Evolutionary conservation across 768 basidiomycete genomes (phyloP).

Genomic region (Termitomyces titanicus): DNA sequence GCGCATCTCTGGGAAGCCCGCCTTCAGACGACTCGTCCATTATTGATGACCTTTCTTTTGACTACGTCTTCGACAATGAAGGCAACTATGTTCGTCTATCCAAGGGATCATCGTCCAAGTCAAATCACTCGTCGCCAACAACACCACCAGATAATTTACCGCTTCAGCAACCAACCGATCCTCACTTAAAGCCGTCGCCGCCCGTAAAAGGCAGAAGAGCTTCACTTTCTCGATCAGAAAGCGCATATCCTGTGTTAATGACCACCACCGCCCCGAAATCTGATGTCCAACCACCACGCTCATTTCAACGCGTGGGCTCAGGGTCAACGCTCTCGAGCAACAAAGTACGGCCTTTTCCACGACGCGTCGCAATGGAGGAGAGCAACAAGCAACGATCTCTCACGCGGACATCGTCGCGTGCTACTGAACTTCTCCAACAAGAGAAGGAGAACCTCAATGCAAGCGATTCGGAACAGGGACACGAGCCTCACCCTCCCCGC

Average conservation of each 20-base stretch:
- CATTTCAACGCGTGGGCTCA: conserved; percentile 66
- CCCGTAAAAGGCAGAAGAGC: conserved; percentile 41
- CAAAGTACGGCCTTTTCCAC: conserved; percentile 32
- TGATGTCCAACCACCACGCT: conserved; percentile 37
- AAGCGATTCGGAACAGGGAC: conserved; percentile 31
- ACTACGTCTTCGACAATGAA: conserved; percentile 53
- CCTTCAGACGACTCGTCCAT: conserved; percentile 57
- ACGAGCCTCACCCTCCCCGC: conserved; percentile 27
- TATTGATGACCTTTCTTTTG: conserved; percentile 64
- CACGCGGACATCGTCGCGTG: conserved; percentile 11
- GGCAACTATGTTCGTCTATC: conserved; percentile 56
- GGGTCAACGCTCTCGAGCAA: conserved; percentile 43
- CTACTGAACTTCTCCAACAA: conserved; percentile 32
- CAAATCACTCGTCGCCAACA: conserved; percentile 41
- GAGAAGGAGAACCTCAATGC: conserved; percentile 45
- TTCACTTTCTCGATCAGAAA: conserved; percentile 67
- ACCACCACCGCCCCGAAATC: conserved; percentile 21
- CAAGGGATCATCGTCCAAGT: conserved; percentile 44
- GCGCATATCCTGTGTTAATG: conserved; percentile 47
- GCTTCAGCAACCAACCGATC: conserved; percentile 35
- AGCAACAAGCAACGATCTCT: conserved; percentile 14
- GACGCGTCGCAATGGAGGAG: conserved; percentile 43
- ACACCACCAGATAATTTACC: conserved; percentile 37
- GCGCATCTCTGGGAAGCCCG: conserved; percentile 27
- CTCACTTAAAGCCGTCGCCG: conserved; percentile 30